Percentiles rank a stretch among this genome's conserved stretches.
Evolutionary conservation across 192 early-diverging fungal species (phyloP).

Genomic region (Paraglomus brasilianum): DNA sequence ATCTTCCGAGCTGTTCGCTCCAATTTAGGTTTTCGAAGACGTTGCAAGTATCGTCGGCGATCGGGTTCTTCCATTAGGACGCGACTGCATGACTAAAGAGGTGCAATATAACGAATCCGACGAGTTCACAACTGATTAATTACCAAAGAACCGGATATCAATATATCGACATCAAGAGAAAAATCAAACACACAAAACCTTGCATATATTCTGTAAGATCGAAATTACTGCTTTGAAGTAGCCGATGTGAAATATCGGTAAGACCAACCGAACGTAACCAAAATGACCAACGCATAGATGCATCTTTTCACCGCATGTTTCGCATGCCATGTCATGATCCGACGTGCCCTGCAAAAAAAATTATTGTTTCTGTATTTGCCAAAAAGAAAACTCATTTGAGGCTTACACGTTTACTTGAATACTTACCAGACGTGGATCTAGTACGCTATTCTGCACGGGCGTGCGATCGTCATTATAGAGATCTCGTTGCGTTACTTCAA

Average conservation of each 20-base stretch:
- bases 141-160: no score
- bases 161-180: neutral
- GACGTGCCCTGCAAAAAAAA: slow-evolving; percentile 66
- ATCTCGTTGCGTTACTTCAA: slow-evolving; percentile 90
- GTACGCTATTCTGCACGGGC: slow-evolving; percentile 82
- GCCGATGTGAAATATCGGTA: slow-evolving; percentile 98
- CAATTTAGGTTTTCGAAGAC: slow-evolving; percentile 72
- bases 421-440: slow-evolving; percentile 84
- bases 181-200: slow-evolving; percentile 52
- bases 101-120: neutral
- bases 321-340: slow-evolving; percentile 79
- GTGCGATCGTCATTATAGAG: slow-evolving; percentile 74
- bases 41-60: slow-evolving; percentile 65
- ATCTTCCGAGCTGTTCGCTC: slow-evolving; percentile 79
- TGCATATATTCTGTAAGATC: slow-evolving; percentile 97
- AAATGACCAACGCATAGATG: slow-evolving; percentile 96
- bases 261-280: slow-evolving; percentile 86
- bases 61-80: slow-evolving; percentile 84
- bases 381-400: neutral
- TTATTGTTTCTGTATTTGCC: neutral
- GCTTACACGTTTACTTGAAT: neutral
- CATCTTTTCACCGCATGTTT: slow-evolving; percentile 85
- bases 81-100: slow-evolving; percentile 73
- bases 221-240: slow-evolving; percentile 89
- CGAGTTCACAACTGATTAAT: slow-evolving; percentile 13